Conservation (phyloP, 176 grass and related monocot species). For the Phyllostachys edulis region DNA sequence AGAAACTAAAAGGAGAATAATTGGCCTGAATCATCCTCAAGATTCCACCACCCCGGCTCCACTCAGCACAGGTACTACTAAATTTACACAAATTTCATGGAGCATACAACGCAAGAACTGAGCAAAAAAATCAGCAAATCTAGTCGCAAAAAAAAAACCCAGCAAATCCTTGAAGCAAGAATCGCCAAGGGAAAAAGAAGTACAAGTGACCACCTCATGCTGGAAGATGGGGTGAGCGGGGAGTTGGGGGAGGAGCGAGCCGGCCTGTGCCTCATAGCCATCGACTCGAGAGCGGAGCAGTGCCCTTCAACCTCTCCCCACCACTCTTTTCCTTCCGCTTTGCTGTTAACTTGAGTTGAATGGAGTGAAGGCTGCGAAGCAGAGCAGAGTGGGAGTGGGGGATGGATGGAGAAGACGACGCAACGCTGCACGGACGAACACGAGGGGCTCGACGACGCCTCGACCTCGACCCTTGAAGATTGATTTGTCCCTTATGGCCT, state of each 20-base stretch:
- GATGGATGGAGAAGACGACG: background rate
- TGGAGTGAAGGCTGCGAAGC: background rate
- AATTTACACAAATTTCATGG: background rate
- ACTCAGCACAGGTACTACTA: background rate
- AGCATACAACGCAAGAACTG: background rate
- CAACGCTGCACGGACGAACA: background rate
- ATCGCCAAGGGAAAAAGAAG: background rate
- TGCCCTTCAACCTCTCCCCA: background rate
- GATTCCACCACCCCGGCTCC: background rate
- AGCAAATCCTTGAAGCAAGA: background rate
- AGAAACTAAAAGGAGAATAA: background rate
- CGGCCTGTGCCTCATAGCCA: slow-evolving; percentile 50
- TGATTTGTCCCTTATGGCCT: too few species aligned
- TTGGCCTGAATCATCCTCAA: background rate
- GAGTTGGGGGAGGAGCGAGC: slow-evolving; percentile 42
- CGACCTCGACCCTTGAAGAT: too few species aligned
- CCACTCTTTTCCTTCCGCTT: background rate
- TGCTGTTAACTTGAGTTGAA: background rate
- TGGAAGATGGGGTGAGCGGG: slow-evolving; percentile 47
- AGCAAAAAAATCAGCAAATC: background rate
- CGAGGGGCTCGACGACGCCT: too few species aligned
- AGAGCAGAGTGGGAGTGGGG: background rate
- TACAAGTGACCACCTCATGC: slow-evolving; percentile 16
- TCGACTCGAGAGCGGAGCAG: background rate
- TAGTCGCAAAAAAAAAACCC: background rate